Evolutionary conservation across 306 rosid genomes (phyloP), one percentile per base, ranked within the genome.

Genomic region (Chamaecrista fasciculata): DNA sequence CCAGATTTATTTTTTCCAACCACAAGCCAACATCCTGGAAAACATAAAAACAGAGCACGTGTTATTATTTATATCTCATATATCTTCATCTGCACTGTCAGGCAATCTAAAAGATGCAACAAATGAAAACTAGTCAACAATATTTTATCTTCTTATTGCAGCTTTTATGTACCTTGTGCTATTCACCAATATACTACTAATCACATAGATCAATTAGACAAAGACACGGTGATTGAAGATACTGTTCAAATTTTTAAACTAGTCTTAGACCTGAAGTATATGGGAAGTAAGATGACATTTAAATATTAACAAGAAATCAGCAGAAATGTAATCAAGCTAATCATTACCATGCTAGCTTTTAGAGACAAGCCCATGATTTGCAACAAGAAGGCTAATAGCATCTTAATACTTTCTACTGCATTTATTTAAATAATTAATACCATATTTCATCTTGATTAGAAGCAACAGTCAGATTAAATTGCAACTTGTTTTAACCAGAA

Each of bases 1-100:
- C 91, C 23, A 86, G 81, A 64, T 81, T 83, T 73, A 86, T 86
- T 83, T 70, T 86, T 73, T 86, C 91, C 82, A 86, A 81, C 91
- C 91, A 86, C 78, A 86, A 71, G 36, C 91, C 91, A 33, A 86
- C 91, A 83, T 86, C 91, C 91, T 86, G 83, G 18, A 2, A 55
- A 36, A 62, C 67, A 25, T 42, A 59, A 11, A 71, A 63, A 56
- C 11, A 64, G 25, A 0, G 51, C 8, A 0, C 19, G 11, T 28
- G 23, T n/a, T 57, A 71, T 19, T 46, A 39, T 63, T 61, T 44
- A 44, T 24, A 60, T 51, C 58, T 61, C 51, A 23, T 15, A 46
- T 44, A 70, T 78, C 39, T 37, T 20, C 26, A 49, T 66, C 31
- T 14, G 34, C 48, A 66, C 43, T 33, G 48, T 33, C 19, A 12